Evolutionary conservation across 2,329 filamentous ascomycete genomes (phyloP), one percentile per base, ranked within the genome.

Genomic region (Stylonectria norvegica): DNA sequence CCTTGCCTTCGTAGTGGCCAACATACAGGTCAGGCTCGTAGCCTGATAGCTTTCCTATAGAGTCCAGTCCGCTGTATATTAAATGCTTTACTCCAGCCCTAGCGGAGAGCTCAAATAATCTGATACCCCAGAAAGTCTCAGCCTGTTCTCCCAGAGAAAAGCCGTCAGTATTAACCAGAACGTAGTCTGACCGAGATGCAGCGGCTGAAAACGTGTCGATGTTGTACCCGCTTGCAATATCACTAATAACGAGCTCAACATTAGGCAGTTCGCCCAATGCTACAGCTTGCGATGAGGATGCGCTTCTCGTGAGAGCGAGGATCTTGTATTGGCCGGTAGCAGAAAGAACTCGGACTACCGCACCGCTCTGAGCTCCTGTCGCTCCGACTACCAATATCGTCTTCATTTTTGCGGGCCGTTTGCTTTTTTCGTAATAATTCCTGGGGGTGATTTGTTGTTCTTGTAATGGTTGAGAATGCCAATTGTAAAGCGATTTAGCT

Each of bases 1-100:
- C 34, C 34, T 36, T 36, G 10, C 34, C 34, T 36, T 36, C 34
- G 8, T 36, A 36, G 9, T 36, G 34, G 9, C 34, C 34, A 36
- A 36, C 34, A 15, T 36, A 36, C 14, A 36, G 34, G 14, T 17
- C 29, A 7, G 34, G 23, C 12, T 36, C 34, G 29, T 27, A 36
- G 18, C 17, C 17, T 5, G 25, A 36, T 20, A 28, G n/a, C 14
- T 23, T 15, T 20, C 34, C 27, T 4, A 17, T 7, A 7, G 23
- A 36, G n/a, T 36, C 34, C 9, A 36, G 34, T 12, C 34, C 25
- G 17, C 34, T 36, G 22, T 36, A 36, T 15, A 36, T 29, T n/a
- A 36, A 30, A 12, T 36, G 25, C 22, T 20, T 20, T 2, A 36
- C 25, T 7, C 27, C 27, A 20, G 25, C 34, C 23, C 18, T 36